A percentile compares a stretch with the other conserved stretches of the same genome.
Evolutionary conservation across 306 rosid genomes (phyloP).

Genomic region (Vachellia pachyceras): DNA sequence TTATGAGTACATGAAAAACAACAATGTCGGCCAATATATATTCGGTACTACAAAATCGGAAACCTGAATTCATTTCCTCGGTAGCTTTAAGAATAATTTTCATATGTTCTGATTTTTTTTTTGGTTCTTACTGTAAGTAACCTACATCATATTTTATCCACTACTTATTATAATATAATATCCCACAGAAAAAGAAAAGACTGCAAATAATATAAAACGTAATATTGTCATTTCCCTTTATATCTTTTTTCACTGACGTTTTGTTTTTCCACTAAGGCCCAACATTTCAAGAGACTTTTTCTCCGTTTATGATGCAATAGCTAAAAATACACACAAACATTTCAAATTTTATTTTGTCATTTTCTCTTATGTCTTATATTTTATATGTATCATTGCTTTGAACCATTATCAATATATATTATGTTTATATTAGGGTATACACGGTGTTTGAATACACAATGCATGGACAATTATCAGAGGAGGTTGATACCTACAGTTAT

Average conservation of each 20-base stretch:
- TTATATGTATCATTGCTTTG: neutral
- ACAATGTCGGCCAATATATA: neutral
- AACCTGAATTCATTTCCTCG: neutral
- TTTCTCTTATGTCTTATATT: neutral
- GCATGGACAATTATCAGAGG: neutral
- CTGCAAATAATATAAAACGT: neutral
- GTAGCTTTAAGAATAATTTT: neutral
- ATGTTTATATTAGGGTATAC: neutral
- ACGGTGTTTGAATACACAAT: neutral
- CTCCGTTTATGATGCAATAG: neutral
- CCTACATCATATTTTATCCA: neutral
- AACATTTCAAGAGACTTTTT: neutral
- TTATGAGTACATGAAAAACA: conserved; percentile 5
- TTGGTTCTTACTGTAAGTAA: neutral
- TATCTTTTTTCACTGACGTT: neutral
- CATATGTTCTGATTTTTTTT: neutral
- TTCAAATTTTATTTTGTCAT: neutral
- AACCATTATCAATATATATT: neutral
- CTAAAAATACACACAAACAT: neutral
- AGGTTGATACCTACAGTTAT: neutral
- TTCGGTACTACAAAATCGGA: neutral
- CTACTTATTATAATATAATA: neutral
- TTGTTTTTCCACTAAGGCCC: neutral
- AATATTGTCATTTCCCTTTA: neutral
- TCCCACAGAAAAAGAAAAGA: neutral